These are phyloP conservation scores for Bipolaris bicolor DNA, from an alignment of 2,329 filamentous ascomycete genomes.

Conservation along the genomic window DNA sequence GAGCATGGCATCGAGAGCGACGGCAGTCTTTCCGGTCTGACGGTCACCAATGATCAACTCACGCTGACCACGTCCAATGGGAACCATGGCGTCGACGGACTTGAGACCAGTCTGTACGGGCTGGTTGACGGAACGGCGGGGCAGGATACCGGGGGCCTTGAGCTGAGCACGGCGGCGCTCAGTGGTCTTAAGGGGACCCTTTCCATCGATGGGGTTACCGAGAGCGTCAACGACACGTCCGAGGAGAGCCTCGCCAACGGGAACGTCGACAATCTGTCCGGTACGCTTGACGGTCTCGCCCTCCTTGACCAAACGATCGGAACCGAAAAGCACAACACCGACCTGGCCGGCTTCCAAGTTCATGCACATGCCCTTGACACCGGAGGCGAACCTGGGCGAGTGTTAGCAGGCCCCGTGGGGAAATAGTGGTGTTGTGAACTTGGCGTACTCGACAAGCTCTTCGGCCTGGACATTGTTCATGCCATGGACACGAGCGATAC, in stretches of 20 bases:
- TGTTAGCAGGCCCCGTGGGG: constrained; percentile 33
- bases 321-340: constrained; percentile 99
- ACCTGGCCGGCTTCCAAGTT: constrained; percentile 99
- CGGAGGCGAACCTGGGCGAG: constrained; percentile 84
- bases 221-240: constrained; percentile 98
- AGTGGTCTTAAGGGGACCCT: constrained; percentile 92
- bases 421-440: constrained; percentile 15
- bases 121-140: constrained; percentile 95
- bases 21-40: constrained; percentile 99
- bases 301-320: constrained; percentile 99
- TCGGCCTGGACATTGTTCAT: constrained; percentile 99
- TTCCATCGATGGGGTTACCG: constrained; percentile 99
- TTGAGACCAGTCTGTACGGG: constrained; percentile 99
- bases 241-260: constrained; percentile 89
- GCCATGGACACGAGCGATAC: constrained; percentile 99
- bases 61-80: constrained; percentile 99
- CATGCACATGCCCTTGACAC: constrained; percentile 99
- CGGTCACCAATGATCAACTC: constrained; percentile 99
- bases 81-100: constrained; percentile 99
- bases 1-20: constrained; percentile 95
- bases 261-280: constrained; percentile 98
- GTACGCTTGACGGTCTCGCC: constrained; percentile 99
- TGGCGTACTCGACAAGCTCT: constrained; percentile 97
- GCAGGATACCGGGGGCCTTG: constrained; percentile 98
- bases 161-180: constrained; percentile 96